Conservation (phyloP, 352 stramenopile species). For the Pilasporangium apinafurcum region DNA sequence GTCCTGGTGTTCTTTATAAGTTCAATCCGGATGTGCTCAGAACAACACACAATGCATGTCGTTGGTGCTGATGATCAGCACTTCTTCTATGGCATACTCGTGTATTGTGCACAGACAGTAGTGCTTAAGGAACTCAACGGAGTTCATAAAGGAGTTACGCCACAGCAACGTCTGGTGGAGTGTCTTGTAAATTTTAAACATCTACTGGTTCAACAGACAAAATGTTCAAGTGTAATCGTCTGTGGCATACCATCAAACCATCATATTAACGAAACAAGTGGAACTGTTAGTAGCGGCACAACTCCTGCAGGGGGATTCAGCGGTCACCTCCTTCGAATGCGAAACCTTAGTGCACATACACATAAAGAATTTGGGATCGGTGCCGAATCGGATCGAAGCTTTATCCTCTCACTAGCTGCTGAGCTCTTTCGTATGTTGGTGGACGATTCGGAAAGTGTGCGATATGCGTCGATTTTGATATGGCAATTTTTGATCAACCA, state of each 20-base stretch:
- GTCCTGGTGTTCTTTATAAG: constrained; percentile 44
- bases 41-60: constrained; percentile 20
- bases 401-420: constrained; percentile 51
- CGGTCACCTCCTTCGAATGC: constrained; percentile 37
- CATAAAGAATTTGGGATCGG: constrained; percentile 71
- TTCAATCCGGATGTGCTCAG: constrained; percentile 30
- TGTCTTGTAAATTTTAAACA: constrained; percentile 41
- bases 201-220: constrained; percentile 58
- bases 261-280: constrained; percentile 1
- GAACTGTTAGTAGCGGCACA: neutral
- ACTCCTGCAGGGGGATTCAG: constrained; percentile 9
- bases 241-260: constrained; percentile 20
- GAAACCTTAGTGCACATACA: constrained; percentile 28
- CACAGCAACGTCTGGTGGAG: constrained; percentile 22
- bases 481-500: constrained; percentile 78
- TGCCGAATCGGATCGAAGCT: constrained; percentile 61
- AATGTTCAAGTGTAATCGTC: constrained; percentile 48
- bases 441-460: constrained; percentile 41
- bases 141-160: constrained; percentile 18
- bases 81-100: constrained; percentile 63
- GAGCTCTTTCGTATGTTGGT: constrained; percentile 61
- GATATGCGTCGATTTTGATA: constrained; percentile 35
- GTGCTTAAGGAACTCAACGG: constrained; percentile 49
- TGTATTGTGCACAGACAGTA: constrained; percentile 57
- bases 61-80: constrained; percentile 53